phyloP scores from a whole-genome alignment of 1,284 basidiomycete genomes.

The Ustilago hordei region DNA sequence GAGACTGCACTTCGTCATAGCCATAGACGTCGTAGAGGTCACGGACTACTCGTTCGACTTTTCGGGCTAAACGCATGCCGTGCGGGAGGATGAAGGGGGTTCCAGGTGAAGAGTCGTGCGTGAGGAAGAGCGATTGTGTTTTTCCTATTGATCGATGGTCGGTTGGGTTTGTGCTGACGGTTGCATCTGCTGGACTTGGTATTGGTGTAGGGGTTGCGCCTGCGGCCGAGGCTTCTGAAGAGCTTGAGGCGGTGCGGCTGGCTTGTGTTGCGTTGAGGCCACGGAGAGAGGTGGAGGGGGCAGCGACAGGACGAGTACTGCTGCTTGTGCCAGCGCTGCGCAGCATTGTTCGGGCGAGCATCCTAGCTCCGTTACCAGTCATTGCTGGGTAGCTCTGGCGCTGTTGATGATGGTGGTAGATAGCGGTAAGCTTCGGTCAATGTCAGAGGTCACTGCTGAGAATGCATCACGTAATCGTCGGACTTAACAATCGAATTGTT shows the following conservation, averaged over 20 bases:
- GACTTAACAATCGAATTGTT: too few species aligned
- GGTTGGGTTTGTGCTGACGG: slow-evolving; percentile 7
- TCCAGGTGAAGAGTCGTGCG: slow-evolving; percentile 65
- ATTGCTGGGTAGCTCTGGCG: slow-evolving; percentile 2
- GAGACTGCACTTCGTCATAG: slow-evolving; percentile 68
- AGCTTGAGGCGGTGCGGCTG: slow-evolving; percentile 13
- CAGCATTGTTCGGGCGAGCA: slow-evolving; percentile 17
- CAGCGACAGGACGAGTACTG: neutral
- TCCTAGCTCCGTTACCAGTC: slow-evolving; percentile 10
- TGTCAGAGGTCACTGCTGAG: too few species aligned
- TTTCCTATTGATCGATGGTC: slow-evolving; percentile 63
- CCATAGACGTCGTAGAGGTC: slow-evolving; percentile 67
- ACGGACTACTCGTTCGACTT: slow-evolving; percentile 65
- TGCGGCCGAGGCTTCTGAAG: neutral
- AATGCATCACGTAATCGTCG: too few species aligned
- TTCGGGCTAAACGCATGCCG: slow-evolving; percentile 63
- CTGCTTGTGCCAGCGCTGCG: slow-evolving; percentile 3
- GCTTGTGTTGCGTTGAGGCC: neutral
- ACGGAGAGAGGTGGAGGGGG: slow-evolving; percentile 2
- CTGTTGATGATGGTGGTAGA: neutral
- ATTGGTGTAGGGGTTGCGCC: neutral
- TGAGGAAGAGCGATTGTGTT: slow-evolving; percentile 63
- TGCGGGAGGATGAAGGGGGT: slow-evolving; percentile 68
- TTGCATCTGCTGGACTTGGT: neutral
- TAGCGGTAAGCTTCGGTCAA: neutral